Base-by-base conservation (phyloP, 1,284 basidiomycete species). In the Kalmanozyma brasiliensis region DNA sequence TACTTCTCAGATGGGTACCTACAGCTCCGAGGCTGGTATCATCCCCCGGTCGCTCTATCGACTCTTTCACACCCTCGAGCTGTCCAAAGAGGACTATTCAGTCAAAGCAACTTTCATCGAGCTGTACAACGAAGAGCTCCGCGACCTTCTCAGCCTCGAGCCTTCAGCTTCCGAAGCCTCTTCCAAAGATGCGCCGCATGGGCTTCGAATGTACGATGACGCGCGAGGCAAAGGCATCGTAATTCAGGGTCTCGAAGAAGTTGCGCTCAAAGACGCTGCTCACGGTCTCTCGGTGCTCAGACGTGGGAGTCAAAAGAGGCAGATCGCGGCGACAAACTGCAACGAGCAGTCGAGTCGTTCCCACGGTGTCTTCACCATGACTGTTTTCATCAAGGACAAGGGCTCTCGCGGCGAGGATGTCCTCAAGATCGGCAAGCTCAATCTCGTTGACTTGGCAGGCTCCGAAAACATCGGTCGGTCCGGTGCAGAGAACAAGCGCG, bases 71-170 rank as follows among this genome's bases (percentile, higher is more conserved):
- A 87, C 91, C 46, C 88, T 99, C 8, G 93, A 96, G 75, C 85
- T 86, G 11, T 83, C 88, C 24, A 62, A 63, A 14, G 66, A 73
- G 17, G 96, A 99, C 78, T 98, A 90, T 81, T 91, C 91, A 70
- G 94, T 99, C 80, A 94, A 93, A 78, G 89, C 96, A 52, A 95
- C 93, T 0, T 98, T 90, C 81, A 87, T 99, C 52, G 96, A 99
- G 81, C 87, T 99, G n/a, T 99, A 98, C 84, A 99, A 99, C 80
- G 96, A 99, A 84, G 95, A 98, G 82, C 87, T 98, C n/a, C 78
- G 80, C 33, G 80, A 82, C 49, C 46, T 82, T 37, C 85, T 65
- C 90, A 94, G 84, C 91, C 60, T 52, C n/a, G 76, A 78, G 22
- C 30, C 47, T 4, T 20, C 42, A n/a, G 22, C 46, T 10, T 38